Percentiles rank a stretch among this genome's conserved stretches.
Evolutionary conservation across 768 basidiomycete genomes (phyloP).

Genomic region (Asterophora parasitica): DNA sequence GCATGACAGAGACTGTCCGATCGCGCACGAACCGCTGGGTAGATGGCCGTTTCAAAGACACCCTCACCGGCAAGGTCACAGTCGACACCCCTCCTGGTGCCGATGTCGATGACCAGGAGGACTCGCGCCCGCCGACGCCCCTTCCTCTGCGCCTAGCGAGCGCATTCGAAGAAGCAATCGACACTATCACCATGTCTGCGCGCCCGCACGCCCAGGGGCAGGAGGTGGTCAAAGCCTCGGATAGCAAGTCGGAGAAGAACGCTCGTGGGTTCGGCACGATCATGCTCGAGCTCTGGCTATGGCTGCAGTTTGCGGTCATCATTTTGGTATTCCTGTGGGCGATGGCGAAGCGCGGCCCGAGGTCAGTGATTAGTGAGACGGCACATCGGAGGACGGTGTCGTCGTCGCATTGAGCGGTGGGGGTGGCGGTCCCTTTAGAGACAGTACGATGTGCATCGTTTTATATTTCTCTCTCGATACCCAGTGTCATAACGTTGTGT

Average conservation of each 20-base stretch:
- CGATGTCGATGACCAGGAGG: not conserved
- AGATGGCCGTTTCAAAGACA: conserved; percentile 46
- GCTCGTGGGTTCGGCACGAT: conserved; percentile 30
- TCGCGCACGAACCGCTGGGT: conserved; percentile 58
- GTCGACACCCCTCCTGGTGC: not conserved
- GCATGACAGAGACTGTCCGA: conserved; percentile 48
- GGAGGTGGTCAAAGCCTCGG: conserved; percentile 2
- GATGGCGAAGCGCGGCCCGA: conserved; percentile 75
- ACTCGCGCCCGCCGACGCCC: conserved; percentile 18
- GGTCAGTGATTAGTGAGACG: conserved; percentile 53
- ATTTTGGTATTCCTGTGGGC: conserved; percentile 75
- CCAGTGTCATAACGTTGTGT: conserved; percentile 1
- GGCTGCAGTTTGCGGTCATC: conserved; percentile 76
- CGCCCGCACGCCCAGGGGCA: conserved; percentile 8
- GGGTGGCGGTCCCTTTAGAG: not conserved
- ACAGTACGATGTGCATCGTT: not conserved
- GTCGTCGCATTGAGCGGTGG: conserved; percentile 1
- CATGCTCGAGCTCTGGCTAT: conserved; percentile 75
- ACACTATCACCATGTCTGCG: conserved; percentile 25
- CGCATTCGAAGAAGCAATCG: conserved; percentile 43
- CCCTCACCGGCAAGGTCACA: conserved; percentile 12
- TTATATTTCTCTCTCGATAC: conserved; percentile 4
- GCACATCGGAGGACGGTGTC: conserved; percentile 23
- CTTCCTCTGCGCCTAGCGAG: conserved; percentile 37
- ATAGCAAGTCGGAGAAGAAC: conserved; percentile 16